A percentile compares a stretch with the other conserved stretches of the same genome.
These are phyloP conservation scores for Rhodosporidiobolus sp. DNA, from an alignment of 768 basidiomycete species.

Conservation along the genomic window DNA sequence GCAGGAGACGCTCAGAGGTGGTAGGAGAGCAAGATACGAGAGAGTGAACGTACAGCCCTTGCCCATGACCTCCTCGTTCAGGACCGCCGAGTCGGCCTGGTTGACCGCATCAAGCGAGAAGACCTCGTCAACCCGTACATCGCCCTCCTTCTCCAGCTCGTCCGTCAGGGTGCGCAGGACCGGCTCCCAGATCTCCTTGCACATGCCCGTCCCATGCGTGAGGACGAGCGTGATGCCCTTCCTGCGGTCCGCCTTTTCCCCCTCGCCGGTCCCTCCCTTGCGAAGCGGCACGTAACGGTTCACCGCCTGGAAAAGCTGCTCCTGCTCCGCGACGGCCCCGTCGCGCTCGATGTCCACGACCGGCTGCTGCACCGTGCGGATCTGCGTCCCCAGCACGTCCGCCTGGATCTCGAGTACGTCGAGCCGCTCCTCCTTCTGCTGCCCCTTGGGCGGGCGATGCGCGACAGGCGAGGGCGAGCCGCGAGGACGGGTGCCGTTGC, in stretches of 20 bases:
- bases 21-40: conserved; percentile 49
- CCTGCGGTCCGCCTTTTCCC: not conserved
- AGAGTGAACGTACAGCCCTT: conserved; percentile 47
- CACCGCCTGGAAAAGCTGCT: not conserved
- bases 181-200: conserved; percentile 21
- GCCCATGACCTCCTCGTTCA: conserved; percentile 62
- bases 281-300: conserved; percentile 6
- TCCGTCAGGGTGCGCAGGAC: not conserved
- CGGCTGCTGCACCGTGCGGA: not conserved
- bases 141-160: conserved; percentile 1
- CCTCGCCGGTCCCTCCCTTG: not conserved
- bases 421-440: not conserved
- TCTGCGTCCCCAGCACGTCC: not conserved
- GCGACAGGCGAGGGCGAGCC: not conserved
- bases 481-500: not conserved
- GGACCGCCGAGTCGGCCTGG: conserved; percentile 74
- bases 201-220: conserved; percentile 10
- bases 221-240: conserved; percentile 14
- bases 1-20: not conserved
- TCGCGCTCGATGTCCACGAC: not conserved
- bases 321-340: conserved; percentile 3
- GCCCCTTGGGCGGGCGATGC: not conserved
- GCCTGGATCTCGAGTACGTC: not conserved
- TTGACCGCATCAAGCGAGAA: conserved; percentile 80
- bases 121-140: conserved; percentile 58